Evolutionary conservation across 192 early-diverging fungal genomes (phyloP), one percentile per base, ranked within the genome.

Genomic region (Coemansia sp.): DNA sequence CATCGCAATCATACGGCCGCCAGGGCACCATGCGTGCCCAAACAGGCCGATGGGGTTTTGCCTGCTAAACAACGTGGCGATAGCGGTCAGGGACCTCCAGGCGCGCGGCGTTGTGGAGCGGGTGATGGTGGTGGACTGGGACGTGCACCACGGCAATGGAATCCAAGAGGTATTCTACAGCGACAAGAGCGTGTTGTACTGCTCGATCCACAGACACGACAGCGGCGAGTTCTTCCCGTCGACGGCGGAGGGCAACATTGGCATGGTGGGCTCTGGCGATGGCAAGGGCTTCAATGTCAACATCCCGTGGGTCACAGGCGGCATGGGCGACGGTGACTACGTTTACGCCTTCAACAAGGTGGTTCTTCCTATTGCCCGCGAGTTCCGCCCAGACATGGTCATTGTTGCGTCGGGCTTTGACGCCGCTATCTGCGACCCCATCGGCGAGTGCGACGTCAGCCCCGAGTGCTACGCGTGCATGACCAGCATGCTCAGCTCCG

Each of bases 131-230:
- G 66, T 98, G 14, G 95, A 98, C 65, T 98, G 95, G 95, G 95
- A 97, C 67, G 82, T 96, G 19, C 95, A 97, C 72, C 94, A 96
- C 66, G 95, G 94, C 8, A 97, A 97, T 69, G 95, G 95, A 4
- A 96, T 91, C 34, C 94, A 97, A 54, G 85, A 89, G 5, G 80
- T 83, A 1, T 97, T 97, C 61, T 88, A 88, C 70, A 62, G 84
- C 3, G 89, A 95, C 61, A 85, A 87, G 7, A 78, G 87, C 65
- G 92, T 96, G 1, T 79, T 96, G 13, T 95, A 93, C 62, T 83
- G 92, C 45, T 94, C 92, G 40, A 66, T 97, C n/a, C 95, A 96
- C 77, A 85, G 94, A 1, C 89, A 89, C 71, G 92, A 96, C 19
- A 68, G 86, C 33, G 89, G 82, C 6, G 66, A 75, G 9, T 96